These are phyloP conservation scores for Marasmius oreades DNA, from an alignment of 1,284 basidiomycete species.

Conservation along the genomic window DNA sequence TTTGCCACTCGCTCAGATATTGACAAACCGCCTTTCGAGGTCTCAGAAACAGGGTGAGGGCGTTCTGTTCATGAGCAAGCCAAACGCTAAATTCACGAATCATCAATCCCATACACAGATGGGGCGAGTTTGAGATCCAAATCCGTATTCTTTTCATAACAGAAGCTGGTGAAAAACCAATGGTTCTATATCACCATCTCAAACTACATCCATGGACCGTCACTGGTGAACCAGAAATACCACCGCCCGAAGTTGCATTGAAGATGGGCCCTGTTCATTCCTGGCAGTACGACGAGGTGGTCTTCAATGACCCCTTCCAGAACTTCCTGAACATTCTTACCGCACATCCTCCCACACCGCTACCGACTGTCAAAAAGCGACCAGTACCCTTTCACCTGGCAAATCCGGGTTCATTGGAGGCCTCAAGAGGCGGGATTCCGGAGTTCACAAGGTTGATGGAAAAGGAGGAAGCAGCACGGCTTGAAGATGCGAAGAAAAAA, in stretches of 20 bases:
- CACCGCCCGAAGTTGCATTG: constrained; percentile 59
- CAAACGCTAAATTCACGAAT: neutral
- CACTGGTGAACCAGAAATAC: constrained; percentile 56
- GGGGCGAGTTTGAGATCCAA: constrained; percentile 98
- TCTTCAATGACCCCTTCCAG: constrained; percentile 93
- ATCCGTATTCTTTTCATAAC: constrained; percentile 92
- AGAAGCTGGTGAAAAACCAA: constrained; percentile 90
- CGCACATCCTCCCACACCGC: constrained; percentile 78
- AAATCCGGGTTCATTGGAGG: constrained; percentile 59
- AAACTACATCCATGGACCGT: constrained; percentile 93
- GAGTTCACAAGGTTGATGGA: constrained; percentile 86
- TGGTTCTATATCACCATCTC: constrained; percentile 87
- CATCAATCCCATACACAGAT: constrained; percentile 49
- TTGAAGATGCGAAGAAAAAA: constrained; percentile 75
- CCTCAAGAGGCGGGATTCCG: constrained; percentile 61
- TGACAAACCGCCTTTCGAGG: constrained; percentile 91
- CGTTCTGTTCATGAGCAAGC: neutral
- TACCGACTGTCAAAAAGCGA: constrained; percentile 62
- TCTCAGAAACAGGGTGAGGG: constrained; percentile 87
- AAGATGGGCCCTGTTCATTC: constrained; percentile 83
- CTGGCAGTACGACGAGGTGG: constrained; percentile 99
- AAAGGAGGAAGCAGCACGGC: constrained; percentile 76
- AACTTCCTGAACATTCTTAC: constrained; percentile 84
- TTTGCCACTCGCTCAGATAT: constrained; percentile 53
- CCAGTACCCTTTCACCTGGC: constrained; percentile 72